phyloP scores from a whole-genome alignment of 225 moss, liverwort and hornwort genomes.

The Straminergon stramineum region DNA sequence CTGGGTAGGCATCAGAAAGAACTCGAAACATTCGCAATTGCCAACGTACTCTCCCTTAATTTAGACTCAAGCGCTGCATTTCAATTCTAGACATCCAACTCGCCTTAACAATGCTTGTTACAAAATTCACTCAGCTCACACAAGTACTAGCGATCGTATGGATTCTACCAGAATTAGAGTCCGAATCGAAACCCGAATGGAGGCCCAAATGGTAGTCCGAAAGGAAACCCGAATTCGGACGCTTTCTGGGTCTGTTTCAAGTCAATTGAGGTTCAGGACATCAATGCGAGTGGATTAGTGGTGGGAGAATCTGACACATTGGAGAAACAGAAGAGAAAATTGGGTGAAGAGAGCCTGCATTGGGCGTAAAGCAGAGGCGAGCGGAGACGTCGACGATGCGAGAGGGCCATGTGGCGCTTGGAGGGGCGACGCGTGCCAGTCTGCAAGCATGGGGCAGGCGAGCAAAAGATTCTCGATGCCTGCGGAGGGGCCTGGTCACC shows the following conservation, averaged over 20 bases:
- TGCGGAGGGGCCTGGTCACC: neutral
- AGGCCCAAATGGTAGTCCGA: neutral
- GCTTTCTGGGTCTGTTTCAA: neutral
- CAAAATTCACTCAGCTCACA: neutral
- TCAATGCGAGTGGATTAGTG: neutral
- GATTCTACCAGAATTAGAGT: neutral
- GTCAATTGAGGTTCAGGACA: neutral
- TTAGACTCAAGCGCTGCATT: neutral
- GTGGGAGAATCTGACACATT: neutral
- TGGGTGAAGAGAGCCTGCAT: neutral
- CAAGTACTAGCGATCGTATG: neutral
- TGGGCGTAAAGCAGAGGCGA: neutral
- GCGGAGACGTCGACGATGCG: slow-evolving; percentile 2
- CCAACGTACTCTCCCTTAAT: no score
- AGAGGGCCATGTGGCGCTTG: slow-evolving; percentile 26
- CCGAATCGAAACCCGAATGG: neutral
- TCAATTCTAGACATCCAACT: neutral
- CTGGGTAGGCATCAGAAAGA: neutral
- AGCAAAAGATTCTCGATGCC: neutral
- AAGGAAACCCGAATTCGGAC: neutral
- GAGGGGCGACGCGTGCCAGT: slow-evolving; percentile 24
- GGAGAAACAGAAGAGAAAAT: neutral
- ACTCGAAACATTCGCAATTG: neutral
- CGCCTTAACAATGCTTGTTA: neutral
- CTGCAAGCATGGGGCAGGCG: neutral